Conservation (phyloP, 2,329 filamentous ascomycete species). For the Fusarium hostae region DNA sequence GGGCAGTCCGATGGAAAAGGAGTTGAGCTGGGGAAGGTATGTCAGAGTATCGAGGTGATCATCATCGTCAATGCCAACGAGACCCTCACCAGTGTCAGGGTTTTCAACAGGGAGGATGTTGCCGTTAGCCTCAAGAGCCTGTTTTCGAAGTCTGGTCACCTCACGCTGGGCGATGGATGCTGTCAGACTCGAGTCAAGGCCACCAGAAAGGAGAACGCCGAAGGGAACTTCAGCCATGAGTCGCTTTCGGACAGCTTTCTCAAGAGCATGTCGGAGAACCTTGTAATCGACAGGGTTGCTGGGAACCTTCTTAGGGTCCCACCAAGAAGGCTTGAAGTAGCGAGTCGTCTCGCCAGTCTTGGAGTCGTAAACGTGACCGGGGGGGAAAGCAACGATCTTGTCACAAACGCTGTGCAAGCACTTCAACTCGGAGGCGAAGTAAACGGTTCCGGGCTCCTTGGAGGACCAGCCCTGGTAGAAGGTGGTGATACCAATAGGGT, state of each 20-base stretch:
- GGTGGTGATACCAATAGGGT: constrained; percentile 96
- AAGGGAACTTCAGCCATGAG: constrained; percentile 99
- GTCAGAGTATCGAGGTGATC: constrained; percentile 90
- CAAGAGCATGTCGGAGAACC: constrained; percentile 81
- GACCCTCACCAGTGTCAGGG: constrained; percentile 71
- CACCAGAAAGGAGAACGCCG: constrained; percentile 93
- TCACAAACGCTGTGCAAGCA: constrained; percentile 93
- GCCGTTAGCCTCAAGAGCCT: constrained; percentile 62
- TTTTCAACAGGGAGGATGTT: constrained; percentile 62
- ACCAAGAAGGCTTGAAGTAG: constrained; percentile 94
- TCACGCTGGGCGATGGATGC: constrained; percentile 96
- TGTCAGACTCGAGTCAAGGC: constrained; percentile 93
- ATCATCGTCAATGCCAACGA: constrained; percentile 95
- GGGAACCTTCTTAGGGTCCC: constrained; percentile 83
- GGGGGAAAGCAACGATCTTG: constrained; percentile 92
- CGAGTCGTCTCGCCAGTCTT: constrained; percentile 84
- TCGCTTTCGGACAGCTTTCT: constrained; percentile 93
- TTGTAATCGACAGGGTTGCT: constrained; percentile 85
- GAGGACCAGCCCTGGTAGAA: constrained; percentile 96
- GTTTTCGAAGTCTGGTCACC: constrained; percentile 79
- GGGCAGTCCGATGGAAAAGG: constrained; percentile 96
- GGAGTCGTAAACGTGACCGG: constrained; percentile 96
- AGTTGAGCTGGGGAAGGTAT: constrained; percentile 94
- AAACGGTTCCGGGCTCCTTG: constrained; percentile 82
- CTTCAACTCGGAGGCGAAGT: constrained; percentile 98